Percentiles rank a stretch among this genome's conserved stretches.
Evolutionary conservation across 495 filamentous ascomycete genomes (phyloP).

Genomic region (Penicillium odoratum): DNA sequence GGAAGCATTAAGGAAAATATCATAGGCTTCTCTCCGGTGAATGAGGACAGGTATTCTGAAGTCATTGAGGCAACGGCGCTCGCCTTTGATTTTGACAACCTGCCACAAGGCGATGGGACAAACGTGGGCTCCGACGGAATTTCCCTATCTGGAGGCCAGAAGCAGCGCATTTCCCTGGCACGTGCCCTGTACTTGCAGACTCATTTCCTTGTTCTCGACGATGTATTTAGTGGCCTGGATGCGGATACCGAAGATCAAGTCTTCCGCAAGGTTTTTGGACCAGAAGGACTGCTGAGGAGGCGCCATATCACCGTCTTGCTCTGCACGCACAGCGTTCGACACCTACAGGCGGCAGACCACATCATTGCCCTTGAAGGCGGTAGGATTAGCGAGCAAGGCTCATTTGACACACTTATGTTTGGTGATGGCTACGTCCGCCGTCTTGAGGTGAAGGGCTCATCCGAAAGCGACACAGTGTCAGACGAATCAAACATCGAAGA

Average conservation of each 20-base stretch:
- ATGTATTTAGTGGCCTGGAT: slow-evolving; percentile 2
- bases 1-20: background rate
- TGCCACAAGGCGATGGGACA: background rate
- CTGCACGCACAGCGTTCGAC: slow-evolving; percentile 3
- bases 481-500: background rate
- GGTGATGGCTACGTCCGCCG: background rate
- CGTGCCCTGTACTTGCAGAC: background rate
- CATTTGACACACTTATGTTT: background rate
- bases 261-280: background rate
- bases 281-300: slow-evolving; percentile 1
- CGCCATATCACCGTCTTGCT: background rate
- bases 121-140: background rate
- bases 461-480: background rate
- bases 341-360: background rate
- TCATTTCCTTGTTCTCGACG: background rate
- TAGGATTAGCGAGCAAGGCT: background rate
- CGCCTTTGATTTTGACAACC: background rate
- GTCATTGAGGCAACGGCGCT: background rate
- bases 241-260: background rate
- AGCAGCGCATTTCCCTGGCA: slow-evolving; percentile 1
- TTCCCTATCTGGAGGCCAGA: background rate
- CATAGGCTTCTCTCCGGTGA: background rate
- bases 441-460: background rate
- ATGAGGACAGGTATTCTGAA: background rate
- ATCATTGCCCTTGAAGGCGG: background rate